Base-by-base conservation (phyloP, 1,284 basidiomycete species). In the Takashimella koratensis region DNA sequence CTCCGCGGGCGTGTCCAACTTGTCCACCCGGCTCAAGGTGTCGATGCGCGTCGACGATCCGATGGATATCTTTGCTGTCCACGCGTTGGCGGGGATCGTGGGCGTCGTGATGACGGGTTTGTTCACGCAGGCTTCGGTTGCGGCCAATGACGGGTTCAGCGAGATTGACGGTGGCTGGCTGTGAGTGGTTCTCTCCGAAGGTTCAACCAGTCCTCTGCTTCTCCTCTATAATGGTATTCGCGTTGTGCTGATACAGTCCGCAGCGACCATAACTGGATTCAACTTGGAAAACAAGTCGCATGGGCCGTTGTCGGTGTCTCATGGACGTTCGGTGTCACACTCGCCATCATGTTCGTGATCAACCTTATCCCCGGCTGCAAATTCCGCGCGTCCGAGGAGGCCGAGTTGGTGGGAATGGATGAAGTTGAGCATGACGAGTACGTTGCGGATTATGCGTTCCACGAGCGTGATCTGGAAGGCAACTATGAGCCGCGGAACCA, bases 41-140 rank as follows among this genome's bases (percentile, higher is more conserved):
- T 62, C 66, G 4, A 77, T 77, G 75, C 65, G 74, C 42, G 76
- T 77, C 57, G 75, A 64, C 46, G 64, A 68, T 53, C 68, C 71
- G 30, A 75, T 75, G 75, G 88, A 91, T 82, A 81, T 91, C 54
- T 90, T 88, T 71, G 86, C 88, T n/a, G 87, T 91, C 65, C 91
- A 98, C 79, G 92, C 88, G 42, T 77, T 97, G 19, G 90, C 90
- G 3, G 94, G 94, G 45, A 83, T 94, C 21, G 81, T 95, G 48
- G 92, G 93, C 41, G 81, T 90, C 36, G 69, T 97, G 42, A 76
- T 76, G 75, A 76, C 75, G 16, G 75, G 75, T 43, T 58, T 76
- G 50, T 96, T 97, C 63, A 88, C 88, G 1, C 85, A 82, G 60
- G 79, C 84, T 6, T 81, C 87, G 49, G 90, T 96, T 60, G 86